Conservation (phyloP, 441 rosid species). For the Gossypium lobatum region DNA sequence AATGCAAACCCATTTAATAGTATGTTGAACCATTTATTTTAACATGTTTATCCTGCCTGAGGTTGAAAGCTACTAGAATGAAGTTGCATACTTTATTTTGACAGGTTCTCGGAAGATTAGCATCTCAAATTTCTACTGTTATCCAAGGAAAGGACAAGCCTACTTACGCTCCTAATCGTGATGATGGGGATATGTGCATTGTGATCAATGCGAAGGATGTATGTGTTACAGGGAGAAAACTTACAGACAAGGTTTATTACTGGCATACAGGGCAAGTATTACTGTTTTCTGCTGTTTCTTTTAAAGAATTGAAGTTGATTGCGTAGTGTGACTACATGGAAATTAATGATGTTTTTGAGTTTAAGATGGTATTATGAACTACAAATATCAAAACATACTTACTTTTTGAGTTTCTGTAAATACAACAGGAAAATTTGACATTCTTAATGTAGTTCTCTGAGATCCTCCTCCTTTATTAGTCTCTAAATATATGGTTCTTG, state of each 20-base stretch:
- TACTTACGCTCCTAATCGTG: constrained; percentile 81
- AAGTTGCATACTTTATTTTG: not conserved
- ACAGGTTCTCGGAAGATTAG: constrained; percentile 94
- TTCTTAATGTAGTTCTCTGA: not conserved
- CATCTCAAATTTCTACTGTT: constrained; percentile 89
- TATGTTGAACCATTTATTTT: not conserved
- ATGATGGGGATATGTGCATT: constrained; percentile 95
- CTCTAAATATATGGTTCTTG: not conserved
- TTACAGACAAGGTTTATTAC: constrained; percentile 85
- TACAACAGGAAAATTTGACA: not conserved
- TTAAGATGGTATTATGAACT: not conserved
- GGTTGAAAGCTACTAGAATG: not conserved
- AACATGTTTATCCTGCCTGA: not conserved
- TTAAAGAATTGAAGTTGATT: not conserved
- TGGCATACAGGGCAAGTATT: constrained; percentile 94
- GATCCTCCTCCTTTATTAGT: not conserved
- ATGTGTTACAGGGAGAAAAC: constrained; percentile 82
- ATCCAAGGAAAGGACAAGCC: constrained; percentile 98
- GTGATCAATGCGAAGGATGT: constrained; percentile 94
- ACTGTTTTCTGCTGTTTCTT: constrained; percentile 3
- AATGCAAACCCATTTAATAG: not conserved
- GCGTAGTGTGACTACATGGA: not conserved
- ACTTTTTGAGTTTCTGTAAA: not conserved
- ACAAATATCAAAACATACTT: not conserved
- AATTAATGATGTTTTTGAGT: not conserved